Conservation (phyloP, 108 stramenopile species). For the Nitzschia inconspicua region DNA sequence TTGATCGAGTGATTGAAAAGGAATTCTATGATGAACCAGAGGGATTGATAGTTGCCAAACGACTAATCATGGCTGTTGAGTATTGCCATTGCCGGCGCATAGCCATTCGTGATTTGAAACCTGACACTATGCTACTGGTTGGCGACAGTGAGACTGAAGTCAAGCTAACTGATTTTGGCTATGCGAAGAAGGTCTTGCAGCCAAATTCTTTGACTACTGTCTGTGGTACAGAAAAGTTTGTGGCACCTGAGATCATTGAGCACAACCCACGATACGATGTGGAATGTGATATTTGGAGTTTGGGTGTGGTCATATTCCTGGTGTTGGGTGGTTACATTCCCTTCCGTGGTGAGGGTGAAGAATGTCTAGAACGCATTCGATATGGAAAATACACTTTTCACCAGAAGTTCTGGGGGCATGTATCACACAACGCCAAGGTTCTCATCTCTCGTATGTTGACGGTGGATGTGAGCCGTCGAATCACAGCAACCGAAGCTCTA, state of each 20-base stretch:
- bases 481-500: slow-evolving; percentile 59
- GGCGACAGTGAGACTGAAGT: slow-evolving; percentile 85
- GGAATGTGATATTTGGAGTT: slow-evolving; percentile 91
- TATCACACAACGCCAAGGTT: slow-evolving; percentile 43
- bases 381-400: slow-evolving; percentile 72
- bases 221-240: slow-evolving; percentile 88
- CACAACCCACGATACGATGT: slow-evolving; percentile 65
- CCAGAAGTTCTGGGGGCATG: slow-evolving; percentile 39
- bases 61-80: slow-evolving; percentile 68
- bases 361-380: slow-evolving; percentile 62
- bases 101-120: slow-evolving; percentile 84
- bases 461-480: slow-evolving; percentile 42
- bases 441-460: slow-evolving; percentile 50
- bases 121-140: slow-evolving; percentile 80
- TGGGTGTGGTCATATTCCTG: slow-evolving; percentile 94
- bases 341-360: slow-evolving; percentile 61
- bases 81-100: slow-evolving; percentile 79
- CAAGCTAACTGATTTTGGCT: slow-evolving; percentile 97
- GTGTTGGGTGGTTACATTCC: slow-evolving; percentile 92
- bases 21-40: slow-evolving; percentile 70
- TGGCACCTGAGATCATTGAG: slow-evolving; percentile 80
- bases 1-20: slow-evolving; percentile 87
- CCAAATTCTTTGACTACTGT: slow-evolving; percentile 67
- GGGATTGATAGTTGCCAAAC: slow-evolving; percentile 56
- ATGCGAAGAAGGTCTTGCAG: slow-evolving; percentile 73